phyloP scores from a whole-genome alignment of 306 rosid species.

The Luffa acutangula region DNA sequence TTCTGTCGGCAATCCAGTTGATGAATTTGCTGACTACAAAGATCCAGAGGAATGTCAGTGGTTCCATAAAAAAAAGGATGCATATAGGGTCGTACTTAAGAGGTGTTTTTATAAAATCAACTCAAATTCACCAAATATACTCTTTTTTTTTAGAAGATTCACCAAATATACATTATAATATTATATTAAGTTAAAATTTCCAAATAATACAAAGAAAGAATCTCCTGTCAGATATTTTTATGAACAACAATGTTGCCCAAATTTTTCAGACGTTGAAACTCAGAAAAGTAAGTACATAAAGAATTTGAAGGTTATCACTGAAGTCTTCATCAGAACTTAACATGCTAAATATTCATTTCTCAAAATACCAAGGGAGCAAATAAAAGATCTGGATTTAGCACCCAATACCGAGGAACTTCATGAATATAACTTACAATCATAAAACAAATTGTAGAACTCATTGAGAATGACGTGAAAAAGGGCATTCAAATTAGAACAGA shows the following conservation, averaged over 20 bases:
- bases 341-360: not conserved
- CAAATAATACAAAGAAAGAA: not conserved
- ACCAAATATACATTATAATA: not conserved
- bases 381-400: not conserved
- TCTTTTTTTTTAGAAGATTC: too few relatives aligned
- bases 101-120: not conserved
- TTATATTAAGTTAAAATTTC: not conserved
- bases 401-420: not conserved
- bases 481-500: not conserved
- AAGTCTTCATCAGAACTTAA: not conserved
- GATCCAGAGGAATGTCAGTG: not conserved
- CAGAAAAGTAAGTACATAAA: not conserved
- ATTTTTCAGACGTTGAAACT: not conserved
- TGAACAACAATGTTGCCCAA: not conserved
- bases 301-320: not conserved
- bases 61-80: not conserved
- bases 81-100: not conserved
- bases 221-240: not conserved
- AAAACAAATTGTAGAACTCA: not conserved
- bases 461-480: not conserved
- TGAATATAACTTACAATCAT: not conserved
- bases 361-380: not conserved
- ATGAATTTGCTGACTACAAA: conserved; percentile 58
- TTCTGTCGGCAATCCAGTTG: conserved; percentile 53
- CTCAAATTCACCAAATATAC: not conserved